Evolutionary conservation across 2,329 filamentous ascomycete genomes (phyloP), one percentile per base, ranked within the genome.

Genomic region (Monosporascus sp.): DNA sequence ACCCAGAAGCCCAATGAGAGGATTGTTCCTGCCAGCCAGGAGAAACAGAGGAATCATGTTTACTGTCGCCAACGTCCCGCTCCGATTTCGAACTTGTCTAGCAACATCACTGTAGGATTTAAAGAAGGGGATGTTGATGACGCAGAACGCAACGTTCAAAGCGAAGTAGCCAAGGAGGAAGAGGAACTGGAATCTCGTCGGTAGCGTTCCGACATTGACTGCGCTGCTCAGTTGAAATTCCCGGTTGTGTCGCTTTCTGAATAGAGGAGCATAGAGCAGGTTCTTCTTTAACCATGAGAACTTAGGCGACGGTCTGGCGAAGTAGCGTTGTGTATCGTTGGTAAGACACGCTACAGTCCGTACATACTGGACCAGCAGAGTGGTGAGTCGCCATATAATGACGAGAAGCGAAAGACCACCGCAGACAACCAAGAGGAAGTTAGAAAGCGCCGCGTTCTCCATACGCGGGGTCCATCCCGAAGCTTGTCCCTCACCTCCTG

Each of bases 281-380:
- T 88, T 79, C 65, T 80, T 82, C 74, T 89, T 87, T 59, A 90
- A 73, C 70, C 77, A 82, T n/a, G 87, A 74, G 53, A 74, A 70
- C 43, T 73, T 75, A 15, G 67, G 60, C 7, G 76, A 76, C 6
- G 87, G 79, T 24, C 76, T 74, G 46, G 85, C 80, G 67, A 92
- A 96, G 74, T 90, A 96, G 56, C 81, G 78, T 69, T 96, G 91
- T 1, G 79, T 86, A 59, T 89, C 87, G 72, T 90, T 90, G 73
- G 82, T 86, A 60, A 96, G 79, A 64, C 86, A 90, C 43, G 87
- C 80, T 45, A 96, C 77, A 25, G 82, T 86, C 58, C 91, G 83
- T 38, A 92, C 75, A 65, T 94, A 87, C 60, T 80, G 82, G 54
- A 82, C 75, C 53, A 88, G 72, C 51, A 80, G 77, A 49, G 83